A percentile compares a stretch with the other conserved stretches of the same genome.
These are phyloP conservation scores for Fusarium tjaetaba DNA, from an alignment of 2,329 filamentous ascomycete genomes.

Conservation along the genomic window DNA sequence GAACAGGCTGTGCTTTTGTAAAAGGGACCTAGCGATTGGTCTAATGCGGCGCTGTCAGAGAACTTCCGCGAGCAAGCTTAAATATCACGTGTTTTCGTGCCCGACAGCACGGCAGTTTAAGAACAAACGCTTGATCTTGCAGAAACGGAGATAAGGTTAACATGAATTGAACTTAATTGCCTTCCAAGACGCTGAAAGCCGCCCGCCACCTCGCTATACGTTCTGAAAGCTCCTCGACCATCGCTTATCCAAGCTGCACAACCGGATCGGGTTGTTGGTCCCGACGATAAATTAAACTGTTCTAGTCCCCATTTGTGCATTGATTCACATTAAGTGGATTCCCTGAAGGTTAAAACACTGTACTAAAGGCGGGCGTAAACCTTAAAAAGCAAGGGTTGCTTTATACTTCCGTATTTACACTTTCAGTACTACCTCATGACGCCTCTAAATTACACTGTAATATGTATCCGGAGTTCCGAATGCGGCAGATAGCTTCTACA, in stretches of 20 bases:
- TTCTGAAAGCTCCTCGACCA: background rate
- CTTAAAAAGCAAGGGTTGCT: background rate
- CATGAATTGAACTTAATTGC: background rate
- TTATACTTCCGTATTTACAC: background rate
- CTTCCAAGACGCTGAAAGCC: background rate
- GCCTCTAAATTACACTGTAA: background rate
- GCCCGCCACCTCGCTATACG: background rate
- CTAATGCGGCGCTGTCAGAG: no score
- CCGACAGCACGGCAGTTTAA: background rate
- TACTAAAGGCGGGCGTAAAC: background rate
- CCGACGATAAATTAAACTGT: background rate
- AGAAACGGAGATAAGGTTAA: background rate
- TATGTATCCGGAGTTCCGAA: background rate
- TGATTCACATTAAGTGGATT: background rate
- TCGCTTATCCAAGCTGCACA: background rate
- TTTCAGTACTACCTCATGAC: background rate
- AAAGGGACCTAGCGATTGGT: background rate
- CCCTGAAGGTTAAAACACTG: no score
- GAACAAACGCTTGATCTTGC: rapidly evolving
- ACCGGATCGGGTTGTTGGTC: background rate
- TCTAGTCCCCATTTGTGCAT: background rate
- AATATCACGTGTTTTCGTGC: background rate
- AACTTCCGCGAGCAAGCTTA: rapidly evolving
- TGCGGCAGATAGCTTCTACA: background rate
- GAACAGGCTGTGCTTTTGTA: no score